Percentiles rank a stretch among this genome's conserved stretches.
Evolutionary conservation across 768 basidiomycete genomes (phyloP).

Genomic region (Termitomyces sp.): DNA sequence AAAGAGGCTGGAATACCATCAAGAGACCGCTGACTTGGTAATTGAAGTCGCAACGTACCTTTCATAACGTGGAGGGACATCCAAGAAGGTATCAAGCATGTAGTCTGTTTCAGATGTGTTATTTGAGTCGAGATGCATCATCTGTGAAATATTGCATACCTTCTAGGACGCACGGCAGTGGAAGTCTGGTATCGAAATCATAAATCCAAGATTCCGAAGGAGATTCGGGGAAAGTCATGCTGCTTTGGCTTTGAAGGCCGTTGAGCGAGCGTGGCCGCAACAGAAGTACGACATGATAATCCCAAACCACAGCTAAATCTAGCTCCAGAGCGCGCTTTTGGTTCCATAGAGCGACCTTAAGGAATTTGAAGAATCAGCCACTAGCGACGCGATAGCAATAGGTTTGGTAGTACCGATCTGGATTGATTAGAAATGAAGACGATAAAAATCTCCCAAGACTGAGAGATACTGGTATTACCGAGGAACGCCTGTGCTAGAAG

Average conservation of each 20-base stretch:
- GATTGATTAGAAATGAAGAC: conserved; percentile 63
- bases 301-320: conserved; percentile 53
- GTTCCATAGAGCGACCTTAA: conserved; percentile 59
- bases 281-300: conserved; percentile 67
- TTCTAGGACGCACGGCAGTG: conserved; percentile 44
- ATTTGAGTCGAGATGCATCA: background rate
- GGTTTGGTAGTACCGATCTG: conserved; percentile 37
- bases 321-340: conserved; percentile 39
- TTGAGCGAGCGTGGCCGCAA: conserved; percentile 31
- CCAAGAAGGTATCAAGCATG: conserved; percentile 37
- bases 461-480: conserved; percentile 17
- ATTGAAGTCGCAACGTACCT: conserved; percentile 29
- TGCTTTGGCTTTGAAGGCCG: background rate
- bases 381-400: background rate
- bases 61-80: conserved; percentile 30
- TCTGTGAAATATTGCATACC: conserved; percentile 29
- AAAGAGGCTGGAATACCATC: conserved; percentile 41
- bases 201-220: conserved; percentile 45
- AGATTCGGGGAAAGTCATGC: background rate
- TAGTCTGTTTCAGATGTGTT: conserved; percentile 32
- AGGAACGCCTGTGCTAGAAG: conserved; percentile 44
- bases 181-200: conserved; percentile 57
- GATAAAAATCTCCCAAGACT: conserved; percentile 44
- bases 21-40: background rate
- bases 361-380: background rate